phyloP scores from a whole-genome alignment of 805 yeast species.

The Dipodascus albidus region DNA sequence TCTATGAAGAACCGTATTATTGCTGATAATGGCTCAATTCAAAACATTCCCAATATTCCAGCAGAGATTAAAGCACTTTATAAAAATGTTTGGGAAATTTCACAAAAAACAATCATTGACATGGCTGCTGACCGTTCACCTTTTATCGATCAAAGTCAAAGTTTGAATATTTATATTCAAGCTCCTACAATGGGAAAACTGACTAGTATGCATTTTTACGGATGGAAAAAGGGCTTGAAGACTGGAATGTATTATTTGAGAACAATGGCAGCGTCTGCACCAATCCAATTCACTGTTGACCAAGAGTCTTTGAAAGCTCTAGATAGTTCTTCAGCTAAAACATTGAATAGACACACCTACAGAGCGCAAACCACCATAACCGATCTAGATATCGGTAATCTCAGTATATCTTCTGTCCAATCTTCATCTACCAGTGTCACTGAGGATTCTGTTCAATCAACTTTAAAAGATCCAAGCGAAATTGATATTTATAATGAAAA shows the following conservation, averaged over 20 bases:
- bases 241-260: slow-evolving; percentile 96
- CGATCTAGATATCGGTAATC: slow-evolving; percentile 12
- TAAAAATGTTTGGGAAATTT: slow-evolving; percentile 90
- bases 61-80: slow-evolving; percentile 54
- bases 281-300: slow-evolving; percentile 77
- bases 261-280: slow-evolving; percentile 91
- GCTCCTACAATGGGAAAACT: slow-evolving; percentile 88
- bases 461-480: slow-evolving; percentile 34
- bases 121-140: slow-evolving; percentile 70
- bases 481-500: slow-evolving; percentile 69
- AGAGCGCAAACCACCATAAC: not conserved
- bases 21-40: slow-evolving; percentile 73
- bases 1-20: slow-evolving; percentile 63
- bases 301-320: slow-evolving; percentile 23
- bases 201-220: slow-evolving; percentile 95
- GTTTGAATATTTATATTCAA: slow-evolving; percentile 73
- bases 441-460: slow-evolving; percentile 8
- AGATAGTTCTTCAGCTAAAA: slow-evolving; percentile 7
- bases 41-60: slow-evolving; percentile 60
- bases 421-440: slow-evolving; percentile 16
- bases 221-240: slow-evolving; percentile 94
- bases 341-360: not conserved
- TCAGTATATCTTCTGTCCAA: slow-evolving; percentile 32
- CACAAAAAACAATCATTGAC: slow-evolving; percentile 69
- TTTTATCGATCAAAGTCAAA: slow-evolving; percentile 79